phyloP scores from a whole-genome alignment of 2,329 filamentous ascomycete species.

The Parafenestella ontariensis region DNA sequence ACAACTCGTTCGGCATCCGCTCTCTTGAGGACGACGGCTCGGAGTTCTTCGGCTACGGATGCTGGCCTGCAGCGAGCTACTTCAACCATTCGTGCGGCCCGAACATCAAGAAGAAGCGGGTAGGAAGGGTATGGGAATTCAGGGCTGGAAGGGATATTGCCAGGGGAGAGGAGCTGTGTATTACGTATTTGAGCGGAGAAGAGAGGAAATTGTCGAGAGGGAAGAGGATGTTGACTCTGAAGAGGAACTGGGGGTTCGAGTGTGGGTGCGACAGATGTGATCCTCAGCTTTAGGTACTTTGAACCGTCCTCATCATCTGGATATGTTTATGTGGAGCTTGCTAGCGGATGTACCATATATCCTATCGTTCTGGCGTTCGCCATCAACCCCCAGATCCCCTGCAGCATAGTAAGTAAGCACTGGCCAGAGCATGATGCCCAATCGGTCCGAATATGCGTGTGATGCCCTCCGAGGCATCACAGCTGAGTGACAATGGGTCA shows the following conservation, averaged over 20 bases:
- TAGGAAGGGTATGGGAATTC: slow-evolving; percentile 53
- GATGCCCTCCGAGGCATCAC: background rate
- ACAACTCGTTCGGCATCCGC: slow-evolving; percentile 58
- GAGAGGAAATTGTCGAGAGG: slow-evolving; percentile 49
- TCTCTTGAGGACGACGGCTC: slow-evolving; percentile 53
- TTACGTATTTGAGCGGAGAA: slow-evolving; percentile 58
- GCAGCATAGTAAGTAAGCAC: slow-evolving; percentile 1
- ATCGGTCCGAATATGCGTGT: slow-evolving; percentile 3
- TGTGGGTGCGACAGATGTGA: slow-evolving; percentile 53
- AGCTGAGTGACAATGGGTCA: background rate
- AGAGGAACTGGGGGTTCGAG: slow-evolving; percentile 55
- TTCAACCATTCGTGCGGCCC: slow-evolving; percentile 58
- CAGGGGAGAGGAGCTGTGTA: slow-evolving; percentile 54
- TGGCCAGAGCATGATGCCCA: slow-evolving; percentile 3
- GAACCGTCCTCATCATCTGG: background rate
- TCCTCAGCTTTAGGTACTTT: background rate
- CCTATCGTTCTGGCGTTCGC: no score
- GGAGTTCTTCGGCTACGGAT: slow-evolving; percentile 58
- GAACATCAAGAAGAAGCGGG: slow-evolving; percentile 52
- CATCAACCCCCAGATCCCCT: no score
- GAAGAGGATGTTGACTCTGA: slow-evolving; percentile 49
- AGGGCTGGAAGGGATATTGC: slow-evolving; percentile 43
- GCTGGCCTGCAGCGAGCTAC: slow-evolving; percentile 56
- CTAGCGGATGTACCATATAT: background rate
- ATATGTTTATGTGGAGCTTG: background rate